These are phyloP conservation scores for Passalora sequoiae DNA, from an alignment of 2,329 filamentous ascomycete species.

Conservation along the genomic window DNA sequence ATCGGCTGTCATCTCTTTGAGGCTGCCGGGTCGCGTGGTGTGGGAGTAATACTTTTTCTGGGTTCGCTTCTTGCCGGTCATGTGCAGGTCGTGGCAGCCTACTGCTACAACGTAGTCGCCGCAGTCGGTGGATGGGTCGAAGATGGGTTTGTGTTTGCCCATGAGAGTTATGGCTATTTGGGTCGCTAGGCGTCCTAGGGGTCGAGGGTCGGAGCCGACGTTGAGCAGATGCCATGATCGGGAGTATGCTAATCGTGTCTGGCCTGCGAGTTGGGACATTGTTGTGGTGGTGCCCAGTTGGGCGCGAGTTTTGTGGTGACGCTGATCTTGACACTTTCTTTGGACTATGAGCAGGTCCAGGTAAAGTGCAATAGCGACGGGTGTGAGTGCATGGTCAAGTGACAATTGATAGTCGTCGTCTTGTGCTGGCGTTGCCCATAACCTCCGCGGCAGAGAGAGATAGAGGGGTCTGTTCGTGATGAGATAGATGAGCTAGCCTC, in stretches of 20 bases:
- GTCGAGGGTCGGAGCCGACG: conserved; percentile 60
- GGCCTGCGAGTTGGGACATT: conserved; percentile 76
- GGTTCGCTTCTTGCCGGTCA: conserved; percentile 84
- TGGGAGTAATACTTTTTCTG: conserved; percentile 97
- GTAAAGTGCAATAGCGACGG: not conserved
- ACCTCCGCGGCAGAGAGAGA: no score
- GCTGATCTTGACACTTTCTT: not conserved
- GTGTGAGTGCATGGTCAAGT: not conserved
- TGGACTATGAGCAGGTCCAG: not conserved
- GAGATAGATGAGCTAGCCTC: no score
- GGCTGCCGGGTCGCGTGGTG: conserved; percentile 79
- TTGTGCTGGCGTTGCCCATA: no score
- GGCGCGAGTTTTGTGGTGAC: not conserved
- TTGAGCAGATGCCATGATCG: conserved; percentile 92
- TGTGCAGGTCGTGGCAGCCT: conserved; percentile 78
- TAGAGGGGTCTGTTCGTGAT: no score
- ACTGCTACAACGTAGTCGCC: conserved; percentile 92
- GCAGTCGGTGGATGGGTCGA: conserved; percentile 94
- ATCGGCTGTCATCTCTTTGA: conserved; percentile 91
- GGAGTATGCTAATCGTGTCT: conserved; percentile 91
- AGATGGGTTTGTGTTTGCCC: conserved; percentile 99
- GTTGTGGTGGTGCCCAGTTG: conserved; percentile 17
- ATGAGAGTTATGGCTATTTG: conserved; percentile 83
- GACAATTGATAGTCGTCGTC: no score
- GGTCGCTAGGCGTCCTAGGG: conserved; percentile 84